phyloP scores from a whole-genome alignment of 441 rosid species.

The Brassica balearica region DNA sequence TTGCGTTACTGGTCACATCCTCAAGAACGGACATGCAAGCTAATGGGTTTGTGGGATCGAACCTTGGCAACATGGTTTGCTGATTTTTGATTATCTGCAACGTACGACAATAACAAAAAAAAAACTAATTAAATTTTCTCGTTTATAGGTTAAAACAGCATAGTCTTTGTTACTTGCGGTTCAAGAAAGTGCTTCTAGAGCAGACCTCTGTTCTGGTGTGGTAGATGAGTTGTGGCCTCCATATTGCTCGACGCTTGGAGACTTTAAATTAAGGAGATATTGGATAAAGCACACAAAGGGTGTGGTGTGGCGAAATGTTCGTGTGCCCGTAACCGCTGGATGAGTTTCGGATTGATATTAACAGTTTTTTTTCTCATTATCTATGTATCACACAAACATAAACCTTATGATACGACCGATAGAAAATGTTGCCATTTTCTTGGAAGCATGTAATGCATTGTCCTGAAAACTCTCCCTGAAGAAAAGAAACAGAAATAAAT shows the following conservation, averaged over 20 bases:
- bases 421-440: background rate
- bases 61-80: slow-evolving; percentile 39
- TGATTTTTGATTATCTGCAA: slow-evolving; percentile 9
- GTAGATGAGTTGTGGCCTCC: slow-evolving; percentile 4
- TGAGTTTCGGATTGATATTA: slow-evolving; percentile 1
- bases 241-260: background rate
- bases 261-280: background rate
- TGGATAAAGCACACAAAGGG: slow-evolving; percentile 9
- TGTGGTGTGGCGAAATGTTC: slow-evolving; percentile 18
- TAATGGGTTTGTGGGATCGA: slow-evolving; percentile 42
- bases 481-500: background rate
- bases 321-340: slow-evolving; percentile 19
- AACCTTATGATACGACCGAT: background rate
- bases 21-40: slow-evolving; percentile 59
- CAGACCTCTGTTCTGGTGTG: slow-evolving; percentile 11
- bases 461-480: background rate
- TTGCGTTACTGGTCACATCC: slow-evolving; percentile 60
- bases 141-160: background rate
- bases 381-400: slow-evolving; percentile 10
- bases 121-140: background rate
- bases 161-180: slow-evolving; percentile 1
- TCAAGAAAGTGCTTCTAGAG: background rate
- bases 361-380: background rate
- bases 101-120: background rate
- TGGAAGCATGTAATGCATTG: slow-evolving; percentile 1